Percentiles rank a stretch among this genome's conserved stretches.
phyloP scores from a whole-genome alignment of 2,329 filamentous ascomycete genomes.

The Diaporthe longicolla region DNA sequence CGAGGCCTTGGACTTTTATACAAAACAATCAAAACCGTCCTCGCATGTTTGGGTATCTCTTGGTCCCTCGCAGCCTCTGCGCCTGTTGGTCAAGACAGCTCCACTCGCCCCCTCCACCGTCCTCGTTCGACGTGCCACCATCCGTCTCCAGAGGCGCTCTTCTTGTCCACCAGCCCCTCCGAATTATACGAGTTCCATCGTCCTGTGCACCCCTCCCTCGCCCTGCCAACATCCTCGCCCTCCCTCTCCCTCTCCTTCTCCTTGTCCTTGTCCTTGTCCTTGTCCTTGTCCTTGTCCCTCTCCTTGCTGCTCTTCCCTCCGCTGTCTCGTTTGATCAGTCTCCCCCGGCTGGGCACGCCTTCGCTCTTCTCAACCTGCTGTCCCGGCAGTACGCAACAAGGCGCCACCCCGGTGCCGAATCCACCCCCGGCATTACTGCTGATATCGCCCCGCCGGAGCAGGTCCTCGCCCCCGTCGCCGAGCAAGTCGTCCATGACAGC shows the following conservation, averaged over 20 bases:
- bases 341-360: conserved; percentile 40
- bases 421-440: conserved; percentile 37
- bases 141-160: conserved; percentile 47
- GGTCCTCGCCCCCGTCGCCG: conserved; percentile 61
- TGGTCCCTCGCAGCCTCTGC: neutral
- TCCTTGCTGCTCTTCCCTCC: conserved; percentile 42
- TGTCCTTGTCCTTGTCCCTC: conserved; percentile 11
- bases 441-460: conserved; percentile 44
- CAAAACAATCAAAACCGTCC: neutral
- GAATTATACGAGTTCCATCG: conserved; percentile 52
- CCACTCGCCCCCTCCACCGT: conserved; percentile 48
- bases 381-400: conserved; percentile 45
- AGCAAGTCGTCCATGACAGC: conserved; percentile 67
- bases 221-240: conserved; percentile 30
- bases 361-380: conserved; percentile 43
- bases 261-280: neutral
- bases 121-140: conserved; percentile 55
- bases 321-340: conserved; percentile 35
- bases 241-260: conserved; percentile 16
- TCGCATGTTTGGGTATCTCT: conserved; percentile 15
- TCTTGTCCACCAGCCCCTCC: conserved; percentile 49
- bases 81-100: conserved; percentile 46
- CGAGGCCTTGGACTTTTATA: neutral
- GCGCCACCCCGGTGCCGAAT: conserved; percentile 36
- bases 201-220: conserved; percentile 51